Base-by-base conservation (phyloP, 83 land plant species). In the Picea mariana region DNA sequence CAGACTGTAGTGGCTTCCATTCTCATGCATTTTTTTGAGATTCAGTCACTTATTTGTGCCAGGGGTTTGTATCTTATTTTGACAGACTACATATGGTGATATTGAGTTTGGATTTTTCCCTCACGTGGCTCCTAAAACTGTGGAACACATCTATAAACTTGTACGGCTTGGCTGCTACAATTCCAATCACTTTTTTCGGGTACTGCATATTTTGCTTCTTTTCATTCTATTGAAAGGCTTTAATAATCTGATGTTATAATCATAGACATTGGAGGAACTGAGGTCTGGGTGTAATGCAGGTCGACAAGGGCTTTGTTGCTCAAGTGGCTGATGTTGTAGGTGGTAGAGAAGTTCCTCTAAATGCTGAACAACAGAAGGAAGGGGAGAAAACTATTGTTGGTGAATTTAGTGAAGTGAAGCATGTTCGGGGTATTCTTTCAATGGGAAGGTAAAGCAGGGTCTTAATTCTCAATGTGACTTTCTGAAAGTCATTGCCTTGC, bases 261-360 rank as follows among this genome's bases (percentile, higher is more conserved):
- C 15, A 73, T 44, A 73, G 21, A 73, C 16, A 73, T 44, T 9
- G 40, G 17, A 34, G 47, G 15, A 9, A 5, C 77, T 73, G 24
- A 16, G 47, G 4, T 17, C 77, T 67, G 67, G 62, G 20, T 27
- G 62, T 81, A 16, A 13, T 88, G 85, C 84, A 97, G 99, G 94
- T 97, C 44, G 98, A 97, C 84, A 95, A 83, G 81, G 97, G 98
- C 18, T 97, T 97, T 90, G 99, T 97, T 71, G 99, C 99, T 49
- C 99, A 97, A 89, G 99, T 97, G 67, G 99, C 99, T 21, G 99
- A 97, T 90, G 99, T 97, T 82, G 89, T 84, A 24, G 90, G 93
- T 58, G 98, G 98, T 17, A 93, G 99, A 86, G 85, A 88, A 44
- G 99, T 92, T 69, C 96, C 99, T 11, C 80, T 97, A 92, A 97